These are phyloP conservation scores for Populus trichocarpa DNA, from an alignment of 441 rosid species.

Conservation along the genomic window DNA sequence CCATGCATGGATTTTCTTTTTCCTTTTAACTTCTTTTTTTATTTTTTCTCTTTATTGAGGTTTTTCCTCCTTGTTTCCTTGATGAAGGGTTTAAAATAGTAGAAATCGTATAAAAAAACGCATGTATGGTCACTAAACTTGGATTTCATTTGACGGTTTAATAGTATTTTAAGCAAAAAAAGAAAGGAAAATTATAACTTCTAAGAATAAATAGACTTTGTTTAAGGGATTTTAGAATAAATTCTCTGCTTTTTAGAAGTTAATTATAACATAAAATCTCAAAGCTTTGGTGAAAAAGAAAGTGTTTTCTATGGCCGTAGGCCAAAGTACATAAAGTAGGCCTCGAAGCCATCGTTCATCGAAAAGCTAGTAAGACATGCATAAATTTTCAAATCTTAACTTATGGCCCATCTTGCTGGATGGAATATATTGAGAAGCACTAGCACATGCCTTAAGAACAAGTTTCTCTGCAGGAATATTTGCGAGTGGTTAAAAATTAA, in stretches of 20 bases:
- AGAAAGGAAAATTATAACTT: background rate
- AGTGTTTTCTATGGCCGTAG: background rate
- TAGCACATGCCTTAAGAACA: background rate
- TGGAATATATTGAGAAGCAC: background rate
- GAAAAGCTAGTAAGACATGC: background rate
- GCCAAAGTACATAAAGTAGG: background rate
- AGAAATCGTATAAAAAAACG: background rate
- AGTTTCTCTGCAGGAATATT: background rate
- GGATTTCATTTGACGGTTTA: background rate
- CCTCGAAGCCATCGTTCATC: background rate
- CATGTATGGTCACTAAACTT: background rate
- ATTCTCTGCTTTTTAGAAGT: background rate
- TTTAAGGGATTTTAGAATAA: background rate
- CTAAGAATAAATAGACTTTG: too few relatives aligned
- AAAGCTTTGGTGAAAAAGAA: background rate
- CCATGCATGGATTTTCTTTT: background rate
- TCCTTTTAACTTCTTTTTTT: background rate
- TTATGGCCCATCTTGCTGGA: background rate
- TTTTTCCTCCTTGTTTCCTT: background rate
- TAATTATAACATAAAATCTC: background rate
- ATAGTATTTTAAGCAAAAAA: background rate
- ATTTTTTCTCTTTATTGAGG: background rate
- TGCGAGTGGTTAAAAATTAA: background rate
- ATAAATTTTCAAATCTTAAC: background rate
- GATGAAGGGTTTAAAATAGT: background rate